phyloP scores from a whole-genome alignment of 495 filamentous ascomycete species.

The Hypoxylon fragiforme region DNA sequence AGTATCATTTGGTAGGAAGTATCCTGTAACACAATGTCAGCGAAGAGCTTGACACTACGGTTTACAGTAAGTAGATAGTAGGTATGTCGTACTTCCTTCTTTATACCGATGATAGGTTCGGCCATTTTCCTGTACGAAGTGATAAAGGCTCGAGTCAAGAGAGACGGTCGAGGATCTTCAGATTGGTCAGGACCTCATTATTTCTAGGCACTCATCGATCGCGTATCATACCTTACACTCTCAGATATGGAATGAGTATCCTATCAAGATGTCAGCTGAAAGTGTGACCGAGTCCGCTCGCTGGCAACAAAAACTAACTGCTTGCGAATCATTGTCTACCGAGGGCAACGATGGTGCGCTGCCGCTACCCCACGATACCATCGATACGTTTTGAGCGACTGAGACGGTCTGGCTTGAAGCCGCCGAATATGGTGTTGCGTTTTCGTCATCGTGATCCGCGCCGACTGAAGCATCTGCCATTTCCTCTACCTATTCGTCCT shows the following conservation, averaged over 20 bases:
- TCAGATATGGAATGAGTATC: slow-evolving; percentile 14
- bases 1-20: slow-evolving; percentile 45
- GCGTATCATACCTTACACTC: slow-evolving; percentile 10
- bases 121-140: slow-evolving; percentile 43
- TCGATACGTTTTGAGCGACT: slow-evolving; percentile 21
- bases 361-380: slow-evolving; percentile 33
- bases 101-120: slow-evolving; percentile 44
- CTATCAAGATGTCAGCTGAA: slow-evolving; percentile 2
- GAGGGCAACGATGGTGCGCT: slow-evolving; percentile 38
- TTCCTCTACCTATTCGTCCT: no score
- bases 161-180: slow-evolving; percentile 40
- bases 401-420: slow-evolving; percentile 13
- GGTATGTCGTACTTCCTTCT: slow-evolving; percentile 32
- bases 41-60: neutral
- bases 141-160: slow-evolving; percentile 37
- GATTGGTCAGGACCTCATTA: neutral
- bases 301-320: slow-evolving; percentile 9
- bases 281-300: neutral
- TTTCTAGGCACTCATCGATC: neutral
- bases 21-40: slow-evolving; percentile 35
- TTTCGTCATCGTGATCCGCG: slow-evolving; percentile 4
- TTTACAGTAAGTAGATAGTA: neutral
- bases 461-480: slow-evolving; percentile 12
- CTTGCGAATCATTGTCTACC: slow-evolving; percentile 29
- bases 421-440: slow-evolving; percentile 8